These are phyloP conservation scores for Xylaria sp. DNA, from an alignment of 2,329 filamentous ascomycete species.

Conservation along the genomic window DNA sequence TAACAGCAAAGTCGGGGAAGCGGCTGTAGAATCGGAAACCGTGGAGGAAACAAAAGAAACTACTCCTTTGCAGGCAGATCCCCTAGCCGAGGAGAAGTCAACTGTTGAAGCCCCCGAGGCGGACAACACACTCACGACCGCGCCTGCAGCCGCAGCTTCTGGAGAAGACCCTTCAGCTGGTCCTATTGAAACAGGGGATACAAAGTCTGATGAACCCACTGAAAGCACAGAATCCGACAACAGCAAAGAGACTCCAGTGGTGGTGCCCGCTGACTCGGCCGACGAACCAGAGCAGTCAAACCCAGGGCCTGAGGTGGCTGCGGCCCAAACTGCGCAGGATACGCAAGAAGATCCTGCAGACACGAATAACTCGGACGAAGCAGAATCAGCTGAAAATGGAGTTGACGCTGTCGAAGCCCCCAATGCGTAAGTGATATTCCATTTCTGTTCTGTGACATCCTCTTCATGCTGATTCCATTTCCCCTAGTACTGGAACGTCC, in stretches of 20 bases:
- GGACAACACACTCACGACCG: background rate
- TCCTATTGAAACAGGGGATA: background rate
- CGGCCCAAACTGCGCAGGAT: background rate
- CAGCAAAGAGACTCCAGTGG: slow-evolving; percentile 4
- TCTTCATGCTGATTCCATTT: slow-evolving; percentile 8
- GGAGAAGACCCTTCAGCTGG: background rate
- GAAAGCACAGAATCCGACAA: background rate
- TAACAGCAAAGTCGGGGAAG: background rate
- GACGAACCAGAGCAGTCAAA: slow-evolving; percentile 18
- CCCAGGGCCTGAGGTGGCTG: slow-evolving; percentile 7
- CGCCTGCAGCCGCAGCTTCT: background rate
- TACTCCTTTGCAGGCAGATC: background rate
- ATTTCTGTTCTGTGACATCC: background rate
- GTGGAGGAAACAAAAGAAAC: slow-evolving; percentile 6
- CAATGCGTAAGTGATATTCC: slow-evolving; percentile 22
- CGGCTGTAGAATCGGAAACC: background rate
- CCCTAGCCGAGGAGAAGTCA: slow-evolving; percentile 3
- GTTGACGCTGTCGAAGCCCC: slow-evolving; percentile 8
- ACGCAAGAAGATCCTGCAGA: background rate
- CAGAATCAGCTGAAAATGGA: slow-evolving; percentile 11
- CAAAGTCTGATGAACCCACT: slow-evolving; percentile 6
- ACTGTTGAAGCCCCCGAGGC: background rate
- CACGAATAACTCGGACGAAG: background rate
- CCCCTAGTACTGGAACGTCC: slow-evolving; percentile 12
- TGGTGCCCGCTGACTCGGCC: background rate